phyloP scores from a whole-genome alignment of 129 eudicot genomes.

The Centella asiatica region DNA sequence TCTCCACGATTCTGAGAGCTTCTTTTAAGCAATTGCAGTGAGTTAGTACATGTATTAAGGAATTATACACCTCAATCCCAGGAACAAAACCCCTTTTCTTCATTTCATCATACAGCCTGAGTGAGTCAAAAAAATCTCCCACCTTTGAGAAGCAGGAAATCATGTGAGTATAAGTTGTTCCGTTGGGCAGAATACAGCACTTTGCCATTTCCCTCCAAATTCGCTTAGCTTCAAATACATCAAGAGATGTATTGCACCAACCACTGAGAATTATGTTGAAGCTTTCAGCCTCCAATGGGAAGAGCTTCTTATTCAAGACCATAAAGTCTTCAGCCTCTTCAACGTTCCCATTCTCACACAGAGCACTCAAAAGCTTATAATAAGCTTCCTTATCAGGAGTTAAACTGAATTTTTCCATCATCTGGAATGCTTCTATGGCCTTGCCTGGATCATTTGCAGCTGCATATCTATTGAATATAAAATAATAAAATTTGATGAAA shows the following conservation, averaged over 20 bases:
- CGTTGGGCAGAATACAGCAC: slow-evolving; percentile 56
- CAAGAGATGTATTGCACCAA: slow-evolving; percentile 59
- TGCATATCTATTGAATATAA: slow-evolving; percentile 48
- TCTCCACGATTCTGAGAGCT: slow-evolving; percentile 53
- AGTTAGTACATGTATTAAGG: slow-evolving; percentile 57
- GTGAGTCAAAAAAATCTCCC: slow-evolving; percentile 75
- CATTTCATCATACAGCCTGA: slow-evolving; percentile 86
- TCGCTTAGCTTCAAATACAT: slow-evolving; percentile 70
- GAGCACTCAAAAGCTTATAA: slow-evolving; percentile 44
- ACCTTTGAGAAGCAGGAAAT: slow-evolving; percentile 76
- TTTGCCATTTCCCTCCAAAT: slow-evolving; percentile 95
- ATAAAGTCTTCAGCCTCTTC: slow-evolving; percentile 97
- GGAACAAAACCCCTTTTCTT: slow-evolving; percentile 74
- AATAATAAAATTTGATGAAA: neutral
- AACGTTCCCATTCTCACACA: slow-evolving; percentile 62
- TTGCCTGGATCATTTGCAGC: slow-evolving; percentile 56
- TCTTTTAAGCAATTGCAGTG: slow-evolving; percentile 61
- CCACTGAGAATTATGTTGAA: slow-evolving; percentile 84
- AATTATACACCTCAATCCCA: slow-evolving; percentile 58
- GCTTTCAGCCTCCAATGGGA: slow-evolving; percentile 72
- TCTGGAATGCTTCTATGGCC: slow-evolving; percentile 67
- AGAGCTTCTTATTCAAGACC: slow-evolving; percentile 60
- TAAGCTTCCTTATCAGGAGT: slow-evolving; percentile 65
- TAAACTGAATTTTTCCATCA: slow-evolving; percentile 59
- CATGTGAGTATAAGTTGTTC: slow-evolving; percentile 58